Conservation (phyloP, 1,284 basidiomycete genomes). For the Xanthoconium separans region DNA sequence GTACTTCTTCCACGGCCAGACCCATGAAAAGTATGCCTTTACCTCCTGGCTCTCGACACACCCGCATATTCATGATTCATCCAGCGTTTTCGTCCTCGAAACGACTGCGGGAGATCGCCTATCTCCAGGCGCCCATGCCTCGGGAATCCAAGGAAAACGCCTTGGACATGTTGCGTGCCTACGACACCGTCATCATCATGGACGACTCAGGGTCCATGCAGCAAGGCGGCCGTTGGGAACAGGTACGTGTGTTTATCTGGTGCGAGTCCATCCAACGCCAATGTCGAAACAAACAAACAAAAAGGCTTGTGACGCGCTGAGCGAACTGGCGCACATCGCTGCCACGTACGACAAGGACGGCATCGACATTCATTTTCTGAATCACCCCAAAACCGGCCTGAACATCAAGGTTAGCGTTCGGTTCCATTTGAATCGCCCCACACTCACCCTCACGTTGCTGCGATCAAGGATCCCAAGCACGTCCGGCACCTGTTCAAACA, state of each 20-base stretch:
- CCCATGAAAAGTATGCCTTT: slow-evolving; percentile 17
- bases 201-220: slow-evolving; percentile 63
- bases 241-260: slow-evolving; percentile 32
- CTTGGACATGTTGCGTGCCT: slow-evolving; percentile 42
- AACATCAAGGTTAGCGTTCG: slow-evolving; percentile 21
- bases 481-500: slow-evolving; percentile 43
- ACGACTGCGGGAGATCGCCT: slow-evolving; percentile 22
- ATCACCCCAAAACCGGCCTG: slow-evolving; percentile 20
- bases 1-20: not conserved
- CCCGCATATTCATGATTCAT: slow-evolving; percentile 25
- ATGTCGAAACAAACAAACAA: not conserved
- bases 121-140: slow-evolving; percentile 27
- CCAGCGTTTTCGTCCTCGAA: slow-evolving; percentile 14
- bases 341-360: slow-evolving; percentile 44
- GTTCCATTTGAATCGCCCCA: too few species aligned
- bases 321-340: slow-evolving; percentile 39
- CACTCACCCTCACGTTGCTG: not conserved
- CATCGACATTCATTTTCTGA: slow-evolving; percentile 50
- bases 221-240: slow-evolving; percentile 42
- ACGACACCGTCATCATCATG: slow-evolving; percentile 53
- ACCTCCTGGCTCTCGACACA: slow-evolving; percentile 20
- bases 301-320: slow-evolving; percentile 36
- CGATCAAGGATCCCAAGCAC: slow-evolving; percentile 25
- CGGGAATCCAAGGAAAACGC: slow-evolving; percentile 39
- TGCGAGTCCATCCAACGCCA: not conserved